Evolutionary conservation across 73 alveolate species (phyloP).

Genomic region (Paramecium tetraurelia): DNA sequence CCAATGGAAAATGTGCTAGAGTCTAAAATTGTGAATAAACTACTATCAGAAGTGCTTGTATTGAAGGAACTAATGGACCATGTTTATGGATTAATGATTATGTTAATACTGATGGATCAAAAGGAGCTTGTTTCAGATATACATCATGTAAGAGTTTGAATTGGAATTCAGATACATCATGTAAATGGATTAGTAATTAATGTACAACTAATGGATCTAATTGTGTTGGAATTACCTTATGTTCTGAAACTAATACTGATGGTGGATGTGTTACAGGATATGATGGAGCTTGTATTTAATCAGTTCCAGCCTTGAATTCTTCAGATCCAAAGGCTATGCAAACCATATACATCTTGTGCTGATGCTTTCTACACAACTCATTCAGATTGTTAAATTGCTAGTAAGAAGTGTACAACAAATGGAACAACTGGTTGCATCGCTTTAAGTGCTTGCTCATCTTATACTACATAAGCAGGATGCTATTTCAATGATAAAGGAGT

Average conservation of each 20-base stretch:
- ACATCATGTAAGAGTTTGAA: not conserved
- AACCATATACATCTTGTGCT: not conserved
- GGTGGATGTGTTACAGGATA: not conserved
- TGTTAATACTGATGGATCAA: not conserved
- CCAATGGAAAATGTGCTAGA: not conserved
- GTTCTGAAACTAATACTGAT: not conserved
- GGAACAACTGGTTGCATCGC: not conserved
- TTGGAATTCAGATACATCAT: not conserved
- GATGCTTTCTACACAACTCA: conserved; percentile 4
- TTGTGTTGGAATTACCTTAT: not conserved
- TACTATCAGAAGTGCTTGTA: not conserved
- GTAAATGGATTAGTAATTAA: not conserved
- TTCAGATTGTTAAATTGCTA: not conserved
- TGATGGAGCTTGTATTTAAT: not conserved
- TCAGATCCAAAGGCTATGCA: not conserved
- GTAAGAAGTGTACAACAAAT: not conserved
- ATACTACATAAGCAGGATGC: not conserved
- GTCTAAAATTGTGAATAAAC: not conserved
- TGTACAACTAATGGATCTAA: conserved; percentile 10
- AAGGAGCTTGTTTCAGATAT: not conserved
- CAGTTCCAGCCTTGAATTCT: not conserved
- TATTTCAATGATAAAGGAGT: not conserved
- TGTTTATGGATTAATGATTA: not conserved
- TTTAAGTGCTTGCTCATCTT: not conserved
- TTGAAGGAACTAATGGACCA: conserved; percentile 2